A percentile compares a stretch with the other conserved stretches of the same genome.
Conservation (phyloP, 1,284 basidiomycete species). For the Phellopilus nigrolimitatus region DNA sequence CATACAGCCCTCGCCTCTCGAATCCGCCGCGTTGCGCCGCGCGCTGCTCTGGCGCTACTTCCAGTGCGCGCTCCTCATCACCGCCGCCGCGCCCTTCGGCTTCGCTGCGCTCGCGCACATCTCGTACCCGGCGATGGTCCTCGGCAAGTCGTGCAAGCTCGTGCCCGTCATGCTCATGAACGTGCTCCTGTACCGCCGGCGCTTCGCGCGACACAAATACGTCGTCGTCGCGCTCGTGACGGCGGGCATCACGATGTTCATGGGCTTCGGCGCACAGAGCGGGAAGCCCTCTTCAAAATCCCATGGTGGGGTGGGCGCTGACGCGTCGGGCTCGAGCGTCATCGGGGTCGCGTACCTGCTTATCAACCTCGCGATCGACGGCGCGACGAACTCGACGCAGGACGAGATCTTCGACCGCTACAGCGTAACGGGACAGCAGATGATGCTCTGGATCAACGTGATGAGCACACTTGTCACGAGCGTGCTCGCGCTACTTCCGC, state of each 20-base stretch:
- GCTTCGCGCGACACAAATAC: constrained; percentile 93
- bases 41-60: constrained; percentile 70
- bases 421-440: constrained; percentile 88
- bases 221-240: constrained; percentile 92
- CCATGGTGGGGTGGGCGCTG: constrained; percentile 33
- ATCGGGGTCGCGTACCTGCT: constrained; percentile 72
- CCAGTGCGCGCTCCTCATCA: constrained; percentile 86
- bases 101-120: constrained; percentile 94
- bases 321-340: constrained; percentile 41
- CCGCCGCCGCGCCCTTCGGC: constrained; percentile 89
- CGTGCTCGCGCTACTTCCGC: constrained; percentile 61
- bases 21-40: constrained; percentile 31
- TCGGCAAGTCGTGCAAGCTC: constrained; percentile 98
- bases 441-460: constrained; percentile 98
- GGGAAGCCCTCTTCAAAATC: constrained; percentile 43
- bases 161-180: constrained; percentile 97
- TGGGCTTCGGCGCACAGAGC: constrained; percentile 74
- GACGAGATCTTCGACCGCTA: constrained; percentile 89
- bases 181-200: constrained; percentile 81
- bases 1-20: constrained; percentile 27
- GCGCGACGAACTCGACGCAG: constrained; percentile 95
- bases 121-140: constrained; percentile 97
- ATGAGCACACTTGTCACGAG: constrained; percentile 72
- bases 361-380: constrained; percentile 88
- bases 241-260: constrained; percentile 90